Evolutionary conservation across 179 eudicot species (phyloP).

Genomic region (Spinacia oleracea): DNA sequence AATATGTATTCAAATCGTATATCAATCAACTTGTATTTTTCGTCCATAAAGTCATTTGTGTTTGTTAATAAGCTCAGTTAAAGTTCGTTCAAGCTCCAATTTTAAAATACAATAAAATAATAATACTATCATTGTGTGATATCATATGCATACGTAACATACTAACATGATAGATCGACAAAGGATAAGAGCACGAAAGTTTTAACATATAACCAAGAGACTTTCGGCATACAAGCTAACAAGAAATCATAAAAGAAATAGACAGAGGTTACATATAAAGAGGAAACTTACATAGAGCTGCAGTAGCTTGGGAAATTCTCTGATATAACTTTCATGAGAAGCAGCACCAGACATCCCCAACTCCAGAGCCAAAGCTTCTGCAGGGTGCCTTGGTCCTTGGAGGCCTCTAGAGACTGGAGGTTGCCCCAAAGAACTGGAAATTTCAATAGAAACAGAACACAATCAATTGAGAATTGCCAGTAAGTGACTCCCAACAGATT

Average conservation of each 20-base stretch:
- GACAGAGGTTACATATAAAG: neutral
- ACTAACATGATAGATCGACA: neutral
- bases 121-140: neutral
- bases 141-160: neutral
- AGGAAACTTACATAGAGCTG: slow-evolving; percentile 46
- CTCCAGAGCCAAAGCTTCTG: slow-evolving; percentile 65
- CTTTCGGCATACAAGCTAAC: neutral
- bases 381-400: slow-evolving; percentile 75
- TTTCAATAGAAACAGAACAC: slow-evolving; percentile 89
- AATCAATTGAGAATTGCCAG: slow-evolving; percentile 76
- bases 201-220: neutral
- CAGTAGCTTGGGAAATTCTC: slow-evolving; percentile 31
- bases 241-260: neutral
- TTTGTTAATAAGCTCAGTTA: too few species aligned
- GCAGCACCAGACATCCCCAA: slow-evolving; percentile 49
- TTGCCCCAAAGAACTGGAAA: slow-evolving; percentile 62
- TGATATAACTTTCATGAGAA: slow-evolving; percentile 29
- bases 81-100: too few species aligned
- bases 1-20: too few species aligned
- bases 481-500: slow-evolving; percentile 50
- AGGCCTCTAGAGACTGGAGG: slow-evolving; percentile 67
- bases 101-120: too few species aligned
- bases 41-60: too few species aligned
- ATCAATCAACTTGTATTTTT: too few species aligned
- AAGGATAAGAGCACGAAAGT: neutral